These are phyloP conservation scores for Pleurotus pulmonarius DNA, from an alignment of 768 basidiomycete species.

Conservation along the genomic window DNA sequence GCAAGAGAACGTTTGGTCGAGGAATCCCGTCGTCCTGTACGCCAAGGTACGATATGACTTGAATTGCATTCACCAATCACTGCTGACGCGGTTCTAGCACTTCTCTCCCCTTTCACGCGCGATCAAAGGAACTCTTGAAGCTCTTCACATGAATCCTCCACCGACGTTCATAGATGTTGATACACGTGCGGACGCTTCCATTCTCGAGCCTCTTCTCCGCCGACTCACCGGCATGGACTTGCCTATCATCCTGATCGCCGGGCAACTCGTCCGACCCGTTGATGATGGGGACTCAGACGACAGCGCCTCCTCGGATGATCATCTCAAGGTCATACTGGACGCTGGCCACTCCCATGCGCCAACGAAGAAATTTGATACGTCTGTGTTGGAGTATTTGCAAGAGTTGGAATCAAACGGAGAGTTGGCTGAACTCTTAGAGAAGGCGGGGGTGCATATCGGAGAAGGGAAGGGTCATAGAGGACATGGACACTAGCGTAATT, in stretches of 20 bases:
- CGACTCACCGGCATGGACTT: slow-evolving; percentile 61
- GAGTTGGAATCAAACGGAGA: not conserved
- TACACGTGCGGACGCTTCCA: slow-evolving; percentile 62
- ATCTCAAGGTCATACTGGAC: not conserved
- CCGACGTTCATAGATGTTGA: slow-evolving; percentile 73
- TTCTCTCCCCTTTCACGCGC: slow-evolving; percentile 67
- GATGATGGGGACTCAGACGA: not conserved
- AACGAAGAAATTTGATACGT: not conserved
- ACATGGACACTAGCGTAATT: not conserved
- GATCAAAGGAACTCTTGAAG: slow-evolving; percentile 53
- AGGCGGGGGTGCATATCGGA: not conserved
- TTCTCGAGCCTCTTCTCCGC: slow-evolving; percentile 58
- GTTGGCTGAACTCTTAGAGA: not conserved
- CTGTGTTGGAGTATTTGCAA: slow-evolving; percentile 3
- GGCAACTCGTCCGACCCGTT: slow-evolving; percentile 32
- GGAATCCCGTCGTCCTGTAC: slow-evolving; percentile 74
- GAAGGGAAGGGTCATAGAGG: not conserved
- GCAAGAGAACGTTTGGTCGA: slow-evolving; percentile 64
- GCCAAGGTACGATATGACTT: slow-evolving; percentile 45
- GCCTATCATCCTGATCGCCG: slow-evolving; percentile 71
- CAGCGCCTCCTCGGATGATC: not conserved
- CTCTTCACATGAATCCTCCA: slow-evolving; percentile 54
- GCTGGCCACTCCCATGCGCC: not conserved
- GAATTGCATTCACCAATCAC: not conserved
- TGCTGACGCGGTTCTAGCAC: slow-evolving; percentile 32